phyloP scores from a whole-genome alignment of 192 early-diverging fungal genomes.

The Backusella morwellensis region DNA sequence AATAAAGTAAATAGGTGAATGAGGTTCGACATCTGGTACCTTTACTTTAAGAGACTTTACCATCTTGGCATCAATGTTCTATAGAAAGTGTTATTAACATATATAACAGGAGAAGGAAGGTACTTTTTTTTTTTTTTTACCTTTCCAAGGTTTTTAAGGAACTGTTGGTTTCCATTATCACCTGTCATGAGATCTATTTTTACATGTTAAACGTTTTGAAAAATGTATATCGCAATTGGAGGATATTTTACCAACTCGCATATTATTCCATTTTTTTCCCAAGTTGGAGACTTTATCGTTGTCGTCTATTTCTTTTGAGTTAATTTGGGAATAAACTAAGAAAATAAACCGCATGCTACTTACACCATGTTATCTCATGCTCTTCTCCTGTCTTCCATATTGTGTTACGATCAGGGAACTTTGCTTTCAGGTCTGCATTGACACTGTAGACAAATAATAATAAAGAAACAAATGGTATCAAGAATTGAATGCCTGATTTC shows the following conservation, averaged over 20 bases:
- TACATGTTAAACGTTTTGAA: not conserved
- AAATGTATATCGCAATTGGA: not conserved
- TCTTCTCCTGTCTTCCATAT: constrained; percentile 29
- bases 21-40: constrained; percentile 25
- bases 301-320: not conserved
- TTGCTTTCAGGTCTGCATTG: constrained; percentile 21
- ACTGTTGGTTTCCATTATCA: constrained; percentile 31
- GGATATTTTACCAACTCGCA: constrained; percentile 21
- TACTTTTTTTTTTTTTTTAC: not conserved
- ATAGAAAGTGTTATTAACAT: no score
- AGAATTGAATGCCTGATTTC: not conserved
- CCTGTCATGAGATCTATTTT: constrained; percentile 41
- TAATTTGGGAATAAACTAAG: not conserved
- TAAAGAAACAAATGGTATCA: not conserved
- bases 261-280: constrained; percentile 20
- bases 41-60: constrained; percentile 19
- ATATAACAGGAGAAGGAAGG: no score
- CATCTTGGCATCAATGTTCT: constrained; percentile 26
- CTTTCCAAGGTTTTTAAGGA: constrained; percentile 25
- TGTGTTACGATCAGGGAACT: constrained; percentile 21
- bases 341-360: not conserved
- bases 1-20: constrained; percentile 34
- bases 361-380: constrained; percentile 28
- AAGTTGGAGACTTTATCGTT: constrained; percentile 11
- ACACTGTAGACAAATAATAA: not conserved